phyloP scores from a whole-genome alignment of 306 rosid genomes.

The Quillaja saponaria region DNA sequence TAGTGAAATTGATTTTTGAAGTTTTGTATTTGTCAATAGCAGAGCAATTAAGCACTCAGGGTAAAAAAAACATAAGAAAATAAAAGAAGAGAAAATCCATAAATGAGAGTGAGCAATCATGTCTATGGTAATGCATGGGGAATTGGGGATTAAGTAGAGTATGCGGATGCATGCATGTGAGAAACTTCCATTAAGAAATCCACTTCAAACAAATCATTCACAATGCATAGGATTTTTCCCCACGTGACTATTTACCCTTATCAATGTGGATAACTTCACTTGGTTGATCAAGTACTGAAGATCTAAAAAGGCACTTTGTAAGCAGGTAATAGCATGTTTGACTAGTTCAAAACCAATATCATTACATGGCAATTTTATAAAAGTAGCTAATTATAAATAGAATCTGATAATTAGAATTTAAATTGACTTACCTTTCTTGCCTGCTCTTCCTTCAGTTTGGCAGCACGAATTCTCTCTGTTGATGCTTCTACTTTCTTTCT shows the following conservation, averaged over 20 bases:
- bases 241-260: background rate
- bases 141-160: too few species aligned
- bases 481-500: conserved; percentile 83
- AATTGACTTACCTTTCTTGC: conserved; percentile 57
- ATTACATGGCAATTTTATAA: conserved; percentile 14
- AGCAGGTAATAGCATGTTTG: conserved; percentile 15
- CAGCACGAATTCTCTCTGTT: conserved; percentile 71
- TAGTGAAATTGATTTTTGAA: background rate
- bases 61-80: too few species aligned
- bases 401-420: background rate
- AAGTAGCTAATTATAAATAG: conserved; percentile 20
- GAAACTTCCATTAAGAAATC: too few species aligned
- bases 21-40: too few species aligned
- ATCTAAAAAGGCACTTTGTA: conserved; percentile 19
- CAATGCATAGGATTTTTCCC: conserved; percentile 9
- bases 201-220: conserved; percentile 22
- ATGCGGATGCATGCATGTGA: too few species aligned
- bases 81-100: too few species aligned
- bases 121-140: too few species aligned
- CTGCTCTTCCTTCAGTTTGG: conserved; percentile 84
- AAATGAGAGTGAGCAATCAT: too few species aligned
- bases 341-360: background rate
- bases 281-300: conserved; percentile 8
- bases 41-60: too few species aligned
- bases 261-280: conserved; percentile 12